Evolutionary conservation across 106 monocot genomes (phyloP).

Genomic region (Apostasia shenzhenica): DNA sequence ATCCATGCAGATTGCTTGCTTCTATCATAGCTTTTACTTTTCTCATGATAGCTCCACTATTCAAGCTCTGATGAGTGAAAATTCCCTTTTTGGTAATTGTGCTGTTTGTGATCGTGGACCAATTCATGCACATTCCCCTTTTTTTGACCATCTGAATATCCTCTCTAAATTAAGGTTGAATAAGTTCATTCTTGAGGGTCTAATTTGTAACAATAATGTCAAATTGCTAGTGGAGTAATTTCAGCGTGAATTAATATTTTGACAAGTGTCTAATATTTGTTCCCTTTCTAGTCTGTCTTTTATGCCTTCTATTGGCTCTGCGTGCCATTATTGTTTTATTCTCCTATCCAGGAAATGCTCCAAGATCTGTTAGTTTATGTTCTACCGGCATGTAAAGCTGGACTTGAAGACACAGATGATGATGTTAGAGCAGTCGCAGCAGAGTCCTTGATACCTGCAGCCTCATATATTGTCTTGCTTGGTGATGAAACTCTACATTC

Average conservation of each 20-base stretch:
- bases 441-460: slow-evolving; percentile 82
- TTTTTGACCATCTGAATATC: too few relatives aligned
- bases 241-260: background rate
- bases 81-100: too few relatives aligned
- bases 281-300: background rate
- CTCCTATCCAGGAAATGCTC: slow-evolving; percentile 74
- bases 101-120: too few relatives aligned
- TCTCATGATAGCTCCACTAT: too few relatives aligned
- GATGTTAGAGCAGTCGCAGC: slow-evolving; percentile 99
- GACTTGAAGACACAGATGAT: slow-evolving; percentile 91
- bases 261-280: background rate
- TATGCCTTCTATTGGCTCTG: background rate
- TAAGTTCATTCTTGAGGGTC: too few relatives aligned
- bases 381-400: slow-evolving; percentile 92
- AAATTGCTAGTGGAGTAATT: background rate
- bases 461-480: slow-evolving; percentile 54
- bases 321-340: slow-evolving; percentile 3
- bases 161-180: too few relatives aligned
- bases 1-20: too few relatives aligned
- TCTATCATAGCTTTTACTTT: too few relatives aligned
- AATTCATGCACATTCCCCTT: too few relatives aligned
- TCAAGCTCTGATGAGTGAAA: too few relatives aligned
- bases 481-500: slow-evolving; percentile 48
- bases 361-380: slow-evolving; percentile 61
- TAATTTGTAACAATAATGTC: too few relatives aligned